Conservation (phyloP, 1,284 basidiomycete species). For the Ustilago vetiveriae region DNA sequence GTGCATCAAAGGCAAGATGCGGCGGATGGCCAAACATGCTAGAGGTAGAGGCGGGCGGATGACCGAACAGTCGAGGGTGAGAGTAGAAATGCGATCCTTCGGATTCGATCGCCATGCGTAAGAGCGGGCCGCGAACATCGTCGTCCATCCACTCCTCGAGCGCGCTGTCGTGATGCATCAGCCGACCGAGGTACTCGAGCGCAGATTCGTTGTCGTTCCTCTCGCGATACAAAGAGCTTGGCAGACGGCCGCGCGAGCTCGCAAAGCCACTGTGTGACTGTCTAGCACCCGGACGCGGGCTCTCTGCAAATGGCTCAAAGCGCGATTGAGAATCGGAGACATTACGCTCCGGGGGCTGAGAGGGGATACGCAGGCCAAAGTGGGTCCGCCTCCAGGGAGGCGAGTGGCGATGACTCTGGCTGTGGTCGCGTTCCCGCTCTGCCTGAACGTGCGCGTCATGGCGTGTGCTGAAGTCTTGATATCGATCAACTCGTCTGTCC, state of each 20-base stretch:
- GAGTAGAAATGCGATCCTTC: neutral
- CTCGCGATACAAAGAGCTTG: constrained; percentile 5
- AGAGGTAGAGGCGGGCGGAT: constrained; percentile 22
- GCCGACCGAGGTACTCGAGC: constrained; percentile 37
- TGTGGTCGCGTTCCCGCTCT: neutral
- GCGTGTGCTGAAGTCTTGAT: neutral
- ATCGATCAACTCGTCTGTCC: neutral
- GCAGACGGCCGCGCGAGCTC: neutral
- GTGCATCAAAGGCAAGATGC: constrained; percentile 25
- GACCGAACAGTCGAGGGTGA: constrained; percentile 4
- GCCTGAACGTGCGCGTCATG: neutral
- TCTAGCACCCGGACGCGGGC: neutral
- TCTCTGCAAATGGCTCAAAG: constrained; percentile 18
- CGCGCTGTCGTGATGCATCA: constrained; percentile 37
- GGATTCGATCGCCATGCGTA: constrained; percentile 38
- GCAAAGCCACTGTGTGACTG: neutral
- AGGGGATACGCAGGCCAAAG: constrained; percentile 18
- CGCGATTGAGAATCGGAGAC: constrained; percentile 5
- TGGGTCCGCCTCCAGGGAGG: constrained; percentile 15
- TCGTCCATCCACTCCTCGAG: constrained; percentile 33
- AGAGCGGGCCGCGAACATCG: constrained; percentile 13
- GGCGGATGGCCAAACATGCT: constrained; percentile 2
- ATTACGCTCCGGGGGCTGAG: constrained; percentile 7
- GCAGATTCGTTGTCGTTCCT: constrained; percentile 29
- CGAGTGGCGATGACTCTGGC: neutral